phyloP scores from a whole-genome alignment of 495 filamentous ascomycete species.

The Penicillium canescens region DNA sequence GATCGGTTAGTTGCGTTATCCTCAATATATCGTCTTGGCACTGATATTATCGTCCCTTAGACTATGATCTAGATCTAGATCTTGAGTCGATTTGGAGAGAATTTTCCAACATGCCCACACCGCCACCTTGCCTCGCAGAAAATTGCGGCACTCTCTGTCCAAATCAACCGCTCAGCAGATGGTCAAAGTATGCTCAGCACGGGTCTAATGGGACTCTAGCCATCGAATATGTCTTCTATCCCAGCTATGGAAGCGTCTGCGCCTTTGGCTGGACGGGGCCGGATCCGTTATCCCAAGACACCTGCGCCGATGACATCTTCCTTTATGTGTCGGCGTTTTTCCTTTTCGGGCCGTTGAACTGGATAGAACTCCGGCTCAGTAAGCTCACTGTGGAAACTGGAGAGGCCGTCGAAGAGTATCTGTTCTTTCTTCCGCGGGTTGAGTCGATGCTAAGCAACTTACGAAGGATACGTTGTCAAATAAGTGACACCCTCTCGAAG shows the following conservation, averaged over 20 bases:
- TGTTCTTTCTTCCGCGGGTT: conserved; percentile 10
- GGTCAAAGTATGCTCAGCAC: not conserved
- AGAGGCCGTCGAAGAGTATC: conserved; percentile 7
- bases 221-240: not conserved
- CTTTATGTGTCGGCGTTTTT: conserved; percentile 6
- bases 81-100: not conserved
- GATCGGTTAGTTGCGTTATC: not conserved
- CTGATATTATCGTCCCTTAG: no score
- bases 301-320: conserved; percentile 6
- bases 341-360: not conserved
- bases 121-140: not conserved
- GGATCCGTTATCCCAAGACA: conserved; percentile 2
- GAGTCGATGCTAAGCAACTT: conserved; percentile 7
- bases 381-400: not conserved
- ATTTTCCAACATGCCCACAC: not conserved
- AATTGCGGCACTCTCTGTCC: not conserved
- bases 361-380: conserved; percentile 9
- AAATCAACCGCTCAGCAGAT: not conserved
- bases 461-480: conserved; percentile 1
- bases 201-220: not conserved
- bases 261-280: conserved; percentile 8
- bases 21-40: no score
- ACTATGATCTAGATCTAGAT: not conserved
- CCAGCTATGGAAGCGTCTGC: not conserved
- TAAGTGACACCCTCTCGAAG: conserved; percentile 4